phyloP scores from a whole-genome alignment of 1,284 basidiomycete species.

The Tremellales sp. region DNA sequence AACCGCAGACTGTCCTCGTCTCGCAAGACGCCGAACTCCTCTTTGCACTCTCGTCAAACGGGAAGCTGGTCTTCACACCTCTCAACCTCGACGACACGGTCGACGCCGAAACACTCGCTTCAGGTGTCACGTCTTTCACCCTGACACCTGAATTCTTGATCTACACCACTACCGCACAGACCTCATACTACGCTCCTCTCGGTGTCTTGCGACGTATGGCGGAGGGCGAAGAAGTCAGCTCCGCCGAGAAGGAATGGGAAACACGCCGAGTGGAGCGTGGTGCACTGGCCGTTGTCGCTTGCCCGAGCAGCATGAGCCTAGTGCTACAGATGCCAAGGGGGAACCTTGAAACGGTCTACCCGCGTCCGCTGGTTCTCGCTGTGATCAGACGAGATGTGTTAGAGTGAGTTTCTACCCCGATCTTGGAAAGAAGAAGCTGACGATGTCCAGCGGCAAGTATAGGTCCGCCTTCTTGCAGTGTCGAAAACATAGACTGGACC shows the following conservation, averaged over 20 bases:
- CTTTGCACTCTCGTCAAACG: conserved; percentile 63
- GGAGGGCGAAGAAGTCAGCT: conserved; percentile 23
- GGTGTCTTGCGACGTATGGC: conserved; percentile 33
- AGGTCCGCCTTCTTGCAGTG: conserved; percentile 84
- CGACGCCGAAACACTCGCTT: conserved; percentile 52
- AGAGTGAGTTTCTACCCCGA: conserved; percentile 53
- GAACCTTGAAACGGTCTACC: conserved; percentile 92
- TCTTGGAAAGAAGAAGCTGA: not conserved
- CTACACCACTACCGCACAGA: conserved; percentile 80
- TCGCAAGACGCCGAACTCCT: conserved; percentile 49
- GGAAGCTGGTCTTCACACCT: conserved; percentile 58
- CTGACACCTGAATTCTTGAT: conserved; percentile 77
- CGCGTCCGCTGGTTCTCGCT: conserved; percentile 83
- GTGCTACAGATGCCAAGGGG: conserved; percentile 98
- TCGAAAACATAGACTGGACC: conserved; percentile 87
- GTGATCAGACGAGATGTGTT: conserved; percentile 71
- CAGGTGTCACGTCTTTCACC: conserved; percentile 73
- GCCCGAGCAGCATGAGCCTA: conserved; percentile 80
- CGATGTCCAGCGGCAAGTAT: conserved; percentile 53
- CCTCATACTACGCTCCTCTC: conserved; percentile 70
- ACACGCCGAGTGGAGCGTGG: conserved; percentile 78
- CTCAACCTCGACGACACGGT: conserved; percentile 18
- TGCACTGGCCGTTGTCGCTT: conserved; percentile 74
- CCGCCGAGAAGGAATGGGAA: conserved; percentile 57
- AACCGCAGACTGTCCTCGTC: conserved; percentile 20